A percentile compares a stretch with the other conserved stretches of the same genome.
Conservation (phyloP, 2,329 filamentous ascomycete genomes). For the Nothophoma quercina region DNA sequence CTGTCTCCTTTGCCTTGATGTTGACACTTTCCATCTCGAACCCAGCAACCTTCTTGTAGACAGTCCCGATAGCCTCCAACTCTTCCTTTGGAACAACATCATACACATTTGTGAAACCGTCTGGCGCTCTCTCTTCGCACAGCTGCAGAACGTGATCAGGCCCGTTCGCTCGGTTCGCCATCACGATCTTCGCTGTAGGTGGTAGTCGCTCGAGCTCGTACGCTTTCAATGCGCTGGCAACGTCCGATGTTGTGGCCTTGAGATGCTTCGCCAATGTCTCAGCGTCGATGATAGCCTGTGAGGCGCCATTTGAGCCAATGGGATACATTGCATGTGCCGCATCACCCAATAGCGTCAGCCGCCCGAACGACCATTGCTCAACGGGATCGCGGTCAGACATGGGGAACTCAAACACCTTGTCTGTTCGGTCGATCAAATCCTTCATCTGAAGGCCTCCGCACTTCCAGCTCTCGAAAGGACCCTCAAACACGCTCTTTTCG, state of each 20-base stretch:
- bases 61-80: slow-evolving; percentile 48
- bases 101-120: slow-evolving; percentile 50
- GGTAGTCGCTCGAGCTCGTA: slow-evolving; percentile 54
- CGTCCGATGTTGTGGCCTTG: slow-evolving; percentile 29
- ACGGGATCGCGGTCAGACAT: slow-evolving; percentile 57
- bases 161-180: slow-evolving; percentile 57
- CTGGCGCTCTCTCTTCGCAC: slow-evolving; percentile 54
- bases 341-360: slow-evolving; percentile 51
- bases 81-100: slow-evolving; percentile 52
- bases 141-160: slow-evolving; percentile 58
- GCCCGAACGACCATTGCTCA: slow-evolving; percentile 48
- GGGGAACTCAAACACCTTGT: slow-evolving; percentile 56
- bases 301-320: slow-evolving; percentile 55
- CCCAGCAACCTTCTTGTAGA: slow-evolving; percentile 53
- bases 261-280: slow-evolving; percentile 50
- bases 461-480: slow-evolving; percentile 52
- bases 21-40: slow-evolving; percentile 58
- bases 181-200: slow-evolving; percentile 55
- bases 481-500: slow-evolving; percentile 51
- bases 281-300: slow-evolving; percentile 56
- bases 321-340: slow-evolving; percentile 55
- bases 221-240: slow-evolving; percentile 44
- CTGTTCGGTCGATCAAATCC: slow-evolving; percentile 53
- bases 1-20: slow-evolving; percentile 48
- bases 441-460: slow-evolving; percentile 55